Evolutionary conservation across 1,284 basidiomycete species (phyloP), one percentile per base, ranked within the genome.

Genomic region (Ceratobasidium sp.): DNA sequence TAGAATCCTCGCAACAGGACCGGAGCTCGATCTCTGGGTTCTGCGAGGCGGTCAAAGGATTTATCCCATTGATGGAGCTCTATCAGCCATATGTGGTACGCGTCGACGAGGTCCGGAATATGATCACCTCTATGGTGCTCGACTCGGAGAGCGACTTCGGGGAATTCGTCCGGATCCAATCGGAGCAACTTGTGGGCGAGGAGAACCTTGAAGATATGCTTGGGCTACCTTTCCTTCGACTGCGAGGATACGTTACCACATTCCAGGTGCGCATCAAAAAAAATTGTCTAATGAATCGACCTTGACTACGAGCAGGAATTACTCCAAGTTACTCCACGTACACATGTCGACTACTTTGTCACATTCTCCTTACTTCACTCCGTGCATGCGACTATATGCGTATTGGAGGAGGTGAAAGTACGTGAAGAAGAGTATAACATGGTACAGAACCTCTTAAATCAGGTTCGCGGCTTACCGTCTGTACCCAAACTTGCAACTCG

Each of bases 51-150:
- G 78, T 94, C 29, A 80, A 84, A 20, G 75, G 78, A 0, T 89
- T 90, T 76, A 82, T 94, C 17, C 79, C 84, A 0, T 83, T 82
- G 53, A 79, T 95, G 42, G 90, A 94, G 76, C 84, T 91, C 3
- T 92, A 96, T 75, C 92, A 94, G 77, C 89, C 91, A 12, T 96
- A 95, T 77, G 79, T 96, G 2, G 87, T 91, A 15, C 82, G 86
- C 54, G 83, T 94, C 52, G 88, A 89, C 58, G 81, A 82, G 29
- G 85, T 89, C 0, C 82, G 83, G 1, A 78, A 81, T 6, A 75
- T 83, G 64, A 85, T 94, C 40, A 84, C 85, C 56, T 77, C 79
- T 35, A 79, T 88, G 73, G 77, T 86, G n/a, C 77, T 80, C 10
- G 85, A 89, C 71, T 76, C 78, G 17, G 77, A 79, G 17, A 87